These are phyloP conservation scores for Fusarium sp. DNA, from an alignment of 2,329 filamentous ascomycete species.

Conservation along the genomic window DNA sequence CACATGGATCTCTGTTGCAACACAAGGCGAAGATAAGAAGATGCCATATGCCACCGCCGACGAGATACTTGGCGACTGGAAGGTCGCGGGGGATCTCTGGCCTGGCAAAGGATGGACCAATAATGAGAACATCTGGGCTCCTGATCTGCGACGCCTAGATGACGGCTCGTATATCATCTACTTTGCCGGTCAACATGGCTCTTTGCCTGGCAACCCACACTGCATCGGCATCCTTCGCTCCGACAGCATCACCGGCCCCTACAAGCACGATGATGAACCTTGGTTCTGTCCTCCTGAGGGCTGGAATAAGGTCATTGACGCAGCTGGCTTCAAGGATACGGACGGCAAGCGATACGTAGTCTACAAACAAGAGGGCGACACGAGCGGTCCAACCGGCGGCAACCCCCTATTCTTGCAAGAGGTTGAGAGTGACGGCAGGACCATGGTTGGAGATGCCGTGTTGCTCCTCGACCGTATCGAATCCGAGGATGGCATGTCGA, in stretches of 20 bases:
- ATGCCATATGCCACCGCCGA: conserved; percentile 2
- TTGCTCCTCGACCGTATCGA: conserved; percentile 17
- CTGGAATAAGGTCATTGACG: conserved; percentile 6
- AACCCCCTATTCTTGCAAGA: conserved; percentile 19
- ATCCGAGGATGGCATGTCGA: background rate
- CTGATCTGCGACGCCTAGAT: conserved; percentile 6
- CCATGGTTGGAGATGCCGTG: background rate
- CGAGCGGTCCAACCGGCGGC: conserved; percentile 10
- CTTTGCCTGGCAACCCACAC: background rate
- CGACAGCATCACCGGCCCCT: background rate
- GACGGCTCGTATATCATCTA: conserved; percentile 14
- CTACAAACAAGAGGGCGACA: conserved; percentile 15
- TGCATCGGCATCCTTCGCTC: conserved; percentile 21
- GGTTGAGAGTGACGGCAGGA: conserved; percentile 8
- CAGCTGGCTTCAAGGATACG: conserved; percentile 14
- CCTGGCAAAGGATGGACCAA: conserved; percentile 21
- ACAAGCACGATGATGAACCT: conserved; percentile 4
- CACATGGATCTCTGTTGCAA: conserved; percentile 19
- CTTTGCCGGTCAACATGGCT: background rate
- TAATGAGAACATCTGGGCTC: conserved; percentile 1
- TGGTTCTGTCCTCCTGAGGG: conserved; percentile 3
- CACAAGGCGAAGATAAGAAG: background rate
- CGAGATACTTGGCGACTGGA: conserved; percentile 13
- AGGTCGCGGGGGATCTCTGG: background rate
- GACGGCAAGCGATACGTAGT: conserved; percentile 8